phyloP scores from a whole-genome alignment of 768 basidiomycete genomes.

The Auriculariales sp. region DNA sequence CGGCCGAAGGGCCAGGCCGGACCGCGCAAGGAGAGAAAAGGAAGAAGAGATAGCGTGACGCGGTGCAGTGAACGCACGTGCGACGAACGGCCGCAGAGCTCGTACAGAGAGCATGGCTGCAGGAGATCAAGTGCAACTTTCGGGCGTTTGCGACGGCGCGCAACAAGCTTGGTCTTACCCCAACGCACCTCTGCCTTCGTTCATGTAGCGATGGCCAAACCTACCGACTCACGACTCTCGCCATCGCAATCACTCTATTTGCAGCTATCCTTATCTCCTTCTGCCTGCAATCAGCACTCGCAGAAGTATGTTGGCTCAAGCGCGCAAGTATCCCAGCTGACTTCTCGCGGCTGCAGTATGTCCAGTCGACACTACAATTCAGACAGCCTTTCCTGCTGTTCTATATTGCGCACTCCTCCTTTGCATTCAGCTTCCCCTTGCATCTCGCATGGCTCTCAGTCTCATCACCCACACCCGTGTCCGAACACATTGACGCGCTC shows the following conservation, averaged over 20 bases:
- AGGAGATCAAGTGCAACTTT: not conserved
- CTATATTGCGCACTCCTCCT: conserved; percentile 76
- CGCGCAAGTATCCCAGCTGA: conserved; percentile 4
- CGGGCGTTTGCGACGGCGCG: too few relatives aligned
- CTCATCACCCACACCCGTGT: conserved; percentile 32
- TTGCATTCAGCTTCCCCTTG: conserved; percentile 65
- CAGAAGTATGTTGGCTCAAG: conserved; percentile 40
- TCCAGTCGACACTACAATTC: conserved; percentile 64
- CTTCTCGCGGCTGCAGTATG: conserved; percentile 35
- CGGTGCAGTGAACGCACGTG: not conserved
- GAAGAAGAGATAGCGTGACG: not conserved
- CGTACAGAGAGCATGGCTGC: not conserved
- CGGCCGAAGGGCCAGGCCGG: not conserved
- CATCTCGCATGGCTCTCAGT: conserved; percentile 56
- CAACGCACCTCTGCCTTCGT: too few relatives aligned
- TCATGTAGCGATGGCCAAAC: too few relatives aligned
- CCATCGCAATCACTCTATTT: conserved; percentile 37
- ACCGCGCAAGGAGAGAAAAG: not conserved
- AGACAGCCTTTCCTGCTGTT: conserved; percentile 83
- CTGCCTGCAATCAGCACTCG: conserved; percentile 60
- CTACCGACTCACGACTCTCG: too few relatives aligned
- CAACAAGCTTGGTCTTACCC: too few relatives aligned
- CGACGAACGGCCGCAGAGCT: not conserved
- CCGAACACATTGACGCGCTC: conserved; percentile 38
- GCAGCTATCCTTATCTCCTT: conserved; percentile 49